A percentile compares a stretch with the other conserved stretches of the same genome.
These are phyloP conservation scores for Linum tenue DNA, from an alignment of 345 rosid species.

Conservation along the genomic window DNA sequence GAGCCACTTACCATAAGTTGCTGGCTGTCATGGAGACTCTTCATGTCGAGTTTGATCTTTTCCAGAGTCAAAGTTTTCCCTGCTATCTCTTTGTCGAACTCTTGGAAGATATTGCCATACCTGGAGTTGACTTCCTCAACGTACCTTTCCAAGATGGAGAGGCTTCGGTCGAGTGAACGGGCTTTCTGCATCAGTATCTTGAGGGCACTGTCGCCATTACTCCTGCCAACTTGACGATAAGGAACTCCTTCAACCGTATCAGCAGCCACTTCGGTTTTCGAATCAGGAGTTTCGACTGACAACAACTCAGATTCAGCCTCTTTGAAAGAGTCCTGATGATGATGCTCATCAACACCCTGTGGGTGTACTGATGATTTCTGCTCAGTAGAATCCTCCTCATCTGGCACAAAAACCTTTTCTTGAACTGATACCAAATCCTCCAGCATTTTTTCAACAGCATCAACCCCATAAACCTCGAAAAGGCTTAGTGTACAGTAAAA, in stretches of 20 bases:
- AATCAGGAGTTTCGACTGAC: conserved; percentile 24
- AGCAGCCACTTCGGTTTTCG: conserved; percentile 26
- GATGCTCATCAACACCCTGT: conserved; percentile 28
- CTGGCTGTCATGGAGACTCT: conserved; percentile 36
- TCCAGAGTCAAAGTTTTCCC: conserved; percentile 40
- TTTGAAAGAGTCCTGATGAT: conserved; percentile 21
- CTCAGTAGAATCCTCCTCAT: conserved; percentile 26
- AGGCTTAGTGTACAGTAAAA: conserved; percentile 88
- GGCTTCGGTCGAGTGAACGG: conserved; percentile 63
- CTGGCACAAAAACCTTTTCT: conserved; percentile 32
- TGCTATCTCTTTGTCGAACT: conserved; percentile 50
- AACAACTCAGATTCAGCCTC: conserved; percentile 27
- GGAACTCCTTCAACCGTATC: conserved; percentile 59
- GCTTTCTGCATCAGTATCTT: conserved; percentile 93
- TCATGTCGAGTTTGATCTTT: conserved; percentile 46
- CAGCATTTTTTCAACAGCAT: conserved; percentile 89
- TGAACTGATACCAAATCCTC: conserved; percentile 79
- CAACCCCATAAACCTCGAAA: conserved; percentile 82
- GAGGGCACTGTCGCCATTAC: conserved; percentile 87
- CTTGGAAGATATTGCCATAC: conserved; percentile 64
- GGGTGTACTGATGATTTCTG: conserved; percentile 19
- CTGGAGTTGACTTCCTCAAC: conserved; percentile 71
- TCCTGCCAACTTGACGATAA: conserved; percentile 70
- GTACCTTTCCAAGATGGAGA: conserved; percentile 78
- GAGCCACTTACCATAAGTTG: conserved; percentile 35